Evolutionary conservation across 116 monocot genomes (phyloP), one percentile per base, ranked within the genome.

Genomic region (Dioscorea cayenensis): DNA sequence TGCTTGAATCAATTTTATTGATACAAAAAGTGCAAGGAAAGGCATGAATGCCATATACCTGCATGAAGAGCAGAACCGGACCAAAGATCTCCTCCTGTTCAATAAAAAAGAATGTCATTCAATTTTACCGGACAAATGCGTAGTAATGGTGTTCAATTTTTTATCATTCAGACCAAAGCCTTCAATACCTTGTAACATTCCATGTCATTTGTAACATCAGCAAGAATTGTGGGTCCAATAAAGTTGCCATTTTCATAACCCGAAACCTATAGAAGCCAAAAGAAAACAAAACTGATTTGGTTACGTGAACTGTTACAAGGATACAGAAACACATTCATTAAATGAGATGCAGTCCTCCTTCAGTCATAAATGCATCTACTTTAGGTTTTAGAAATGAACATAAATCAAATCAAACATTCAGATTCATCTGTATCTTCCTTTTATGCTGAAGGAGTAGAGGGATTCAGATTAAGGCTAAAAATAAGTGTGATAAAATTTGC

Each of bases 81-180:
- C 99, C 99, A 82, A 99, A 99, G 60, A 99, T 94, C 64, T 94
- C 99, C 86, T 99, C 99, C 95, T 95, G 81, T 64, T 7, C 17
- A 73, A 28, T 64, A 52, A 8, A 20, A 63, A 21, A 63, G 18
- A 55, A 55, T 18, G n/a, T 18, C 52, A 55, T 0, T 55, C 55
- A 55, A 55, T n/a, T 55, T 55, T n/a, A 19, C 16, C n/a, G 6
- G 19, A 55, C 55, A 55, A 16, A 55, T 6, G 2, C 9, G 17
- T 14, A 11, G 17, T 51, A 14, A 51, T 3, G 17, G 51, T 4
- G 2, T 32, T 1, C 32, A 32, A 32, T 43, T 10, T 43, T 43
- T n/a, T n/a, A n/a, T n/a, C n/a, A n/a, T n/a, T n/a, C n/a, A n/a
- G n/a, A n/a, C n/a, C n/a, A n/a, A n/a, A n/a, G n/a, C n/a, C n/a